These are phyloP conservation scores for Marasmius tenuissimus DNA, from an alignment of 1,284 basidiomycete genomes.

Conservation along the genomic window DNA sequence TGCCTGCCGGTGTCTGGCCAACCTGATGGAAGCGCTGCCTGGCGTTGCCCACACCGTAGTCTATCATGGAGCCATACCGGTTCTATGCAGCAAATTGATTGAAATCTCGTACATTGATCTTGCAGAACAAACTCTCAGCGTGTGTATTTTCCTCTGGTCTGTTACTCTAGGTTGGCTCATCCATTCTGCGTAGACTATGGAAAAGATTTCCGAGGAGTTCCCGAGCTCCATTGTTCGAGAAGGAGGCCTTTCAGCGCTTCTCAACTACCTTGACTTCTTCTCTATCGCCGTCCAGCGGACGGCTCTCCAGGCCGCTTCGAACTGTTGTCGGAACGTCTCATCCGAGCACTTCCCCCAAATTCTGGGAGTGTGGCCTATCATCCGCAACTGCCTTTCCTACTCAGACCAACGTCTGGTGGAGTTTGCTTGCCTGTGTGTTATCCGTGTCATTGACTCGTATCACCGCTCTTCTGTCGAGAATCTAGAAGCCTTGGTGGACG, in stretches of 20 bases:
- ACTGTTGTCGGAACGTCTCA: conserved; percentile 90
- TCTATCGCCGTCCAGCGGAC: conserved; percentile 95
- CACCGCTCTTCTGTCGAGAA: conserved; percentile 81
- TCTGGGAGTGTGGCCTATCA: conserved; percentile 86
- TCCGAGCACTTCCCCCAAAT: conserved; percentile 87
- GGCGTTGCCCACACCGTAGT: conserved; percentile 94
- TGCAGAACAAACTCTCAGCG: conserved; percentile 93
- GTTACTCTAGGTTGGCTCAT: conserved; percentile 21
- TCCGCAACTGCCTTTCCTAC: conserved; percentile 87
- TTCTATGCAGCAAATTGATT: conserved; percentile 91
- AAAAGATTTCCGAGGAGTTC: conserved; percentile 96
- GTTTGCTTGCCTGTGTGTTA: conserved; percentile 90
- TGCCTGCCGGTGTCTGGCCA: conserved; percentile 92
- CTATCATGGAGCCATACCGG: conserved; percentile 92
- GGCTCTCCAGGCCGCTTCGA: conserved; percentile 93
- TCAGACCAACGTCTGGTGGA: conserved; percentile 94
- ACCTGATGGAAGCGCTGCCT: conserved; percentile 95
- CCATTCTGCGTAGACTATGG: conserved; percentile 70
- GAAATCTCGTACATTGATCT: conserved; percentile 97
- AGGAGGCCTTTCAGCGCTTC: conserved; percentile 86
- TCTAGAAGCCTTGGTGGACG: conserved; percentile 82
- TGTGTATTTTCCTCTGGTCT: conserved; percentile 47
- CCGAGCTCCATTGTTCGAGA: conserved; percentile 93
- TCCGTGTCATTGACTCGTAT: conserved; percentile 90
- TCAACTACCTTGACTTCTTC: conserved; percentile 96